Base-by-base conservation (phyloP, 2,329 filamentous ascomycete species). In the Pestalotiopsis sp. region DNA sequence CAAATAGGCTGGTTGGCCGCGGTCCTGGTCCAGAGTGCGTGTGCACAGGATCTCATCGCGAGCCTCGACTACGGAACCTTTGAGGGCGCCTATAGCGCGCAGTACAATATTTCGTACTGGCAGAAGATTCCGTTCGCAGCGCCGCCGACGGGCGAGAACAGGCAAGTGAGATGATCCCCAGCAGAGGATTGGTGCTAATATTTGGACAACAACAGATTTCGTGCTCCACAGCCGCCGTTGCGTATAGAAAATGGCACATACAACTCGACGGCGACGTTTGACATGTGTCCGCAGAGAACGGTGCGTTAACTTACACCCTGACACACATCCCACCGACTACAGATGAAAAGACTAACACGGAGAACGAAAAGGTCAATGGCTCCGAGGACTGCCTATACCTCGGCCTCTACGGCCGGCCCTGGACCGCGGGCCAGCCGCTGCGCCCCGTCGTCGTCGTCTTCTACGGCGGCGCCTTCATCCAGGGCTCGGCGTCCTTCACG, bases 341-440 rank as follows among this genome's bases (percentile, higher is more conserved):
- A n/a, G 14, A 45, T 52, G 17, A 58, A 13, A 58, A 23, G 7
- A 17, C 38, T 23, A 17, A 25, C 25, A 36, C 4, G 31, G 41
- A 12, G 25, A 31, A 59, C 14, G 4, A 6, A 7, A 41, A 81
- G 78, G 76, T 85, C 12, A 87, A 86, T 58, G 85, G 85, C 13
- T 83, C 82, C 25, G 88, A 91, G 79, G 88, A 91, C 73, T 91
- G 88, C 71, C 80, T 90, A 14, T 90, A 89, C 70, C 82, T 91
- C 1, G 87, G 87, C 12, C 78, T 91, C 0, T 90, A 88, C 77
- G 84, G 86, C 4, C 83, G 88, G 0, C 88, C 88, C 3, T 90
- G 88, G 87, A 78, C 75, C 0, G 25, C 67, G 1, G 74, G 75
- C 1, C 74, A 81, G n/a, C 77, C 84, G 1, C 81, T 84, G 3